Conservation (phyloP, 768 basidiomycete species). For the Kwoniella sp. region DNA sequence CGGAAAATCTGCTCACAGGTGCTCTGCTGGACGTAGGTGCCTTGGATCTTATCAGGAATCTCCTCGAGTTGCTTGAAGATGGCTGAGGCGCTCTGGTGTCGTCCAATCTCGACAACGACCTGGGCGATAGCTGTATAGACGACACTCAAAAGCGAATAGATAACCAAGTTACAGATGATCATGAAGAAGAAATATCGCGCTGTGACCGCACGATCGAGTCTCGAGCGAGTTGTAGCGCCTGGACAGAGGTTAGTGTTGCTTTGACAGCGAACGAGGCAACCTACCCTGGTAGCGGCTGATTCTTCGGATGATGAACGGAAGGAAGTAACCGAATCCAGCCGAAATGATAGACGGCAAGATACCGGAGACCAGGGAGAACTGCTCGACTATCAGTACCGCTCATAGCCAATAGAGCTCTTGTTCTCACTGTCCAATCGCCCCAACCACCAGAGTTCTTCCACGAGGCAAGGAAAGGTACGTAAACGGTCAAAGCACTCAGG, state of each 20-base stretch:
- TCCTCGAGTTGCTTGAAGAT: slow-evolving; percentile 53
- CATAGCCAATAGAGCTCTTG: not conserved
- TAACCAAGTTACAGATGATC: slow-evolving; percentile 84
- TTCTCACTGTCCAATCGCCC: slow-evolving; percentile 49
- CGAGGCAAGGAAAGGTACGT: slow-evolving; percentile 66
- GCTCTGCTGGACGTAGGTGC: slow-evolving; percentile 80
- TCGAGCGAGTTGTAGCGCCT: slow-evolving; percentile 66
- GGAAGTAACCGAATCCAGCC: slow-evolving; percentile 79
- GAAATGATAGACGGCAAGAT: slow-evolving; percentile 85
- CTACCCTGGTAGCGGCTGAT: slow-evolving; percentile 67
- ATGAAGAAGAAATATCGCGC: slow-evolving; percentile 91
- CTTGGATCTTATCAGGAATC: slow-evolving; percentile 60
- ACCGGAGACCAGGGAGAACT: slow-evolving; percentile 83
- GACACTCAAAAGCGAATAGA: slow-evolving; percentile 90
- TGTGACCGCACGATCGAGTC: slow-evolving; percentile 82
- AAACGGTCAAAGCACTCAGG: slow-evolving; percentile 65
- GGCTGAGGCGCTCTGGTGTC: slow-evolving; percentile 54
- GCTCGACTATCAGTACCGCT: not conserved
- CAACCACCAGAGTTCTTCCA: slow-evolving; percentile 65
- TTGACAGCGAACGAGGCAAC: slow-evolving; percentile 7
- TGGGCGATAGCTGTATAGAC: slow-evolving; percentile 57
- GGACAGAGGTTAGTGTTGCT: slow-evolving; percentile 37
- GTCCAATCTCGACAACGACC: slow-evolving; percentile 56
- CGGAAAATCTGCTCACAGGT: slow-evolving; percentile 21
- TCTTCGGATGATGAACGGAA: slow-evolving; percentile 88